Conservation (phyloP, 768 basidiomycete genomes). For the Psilocybe sp. region DNA sequence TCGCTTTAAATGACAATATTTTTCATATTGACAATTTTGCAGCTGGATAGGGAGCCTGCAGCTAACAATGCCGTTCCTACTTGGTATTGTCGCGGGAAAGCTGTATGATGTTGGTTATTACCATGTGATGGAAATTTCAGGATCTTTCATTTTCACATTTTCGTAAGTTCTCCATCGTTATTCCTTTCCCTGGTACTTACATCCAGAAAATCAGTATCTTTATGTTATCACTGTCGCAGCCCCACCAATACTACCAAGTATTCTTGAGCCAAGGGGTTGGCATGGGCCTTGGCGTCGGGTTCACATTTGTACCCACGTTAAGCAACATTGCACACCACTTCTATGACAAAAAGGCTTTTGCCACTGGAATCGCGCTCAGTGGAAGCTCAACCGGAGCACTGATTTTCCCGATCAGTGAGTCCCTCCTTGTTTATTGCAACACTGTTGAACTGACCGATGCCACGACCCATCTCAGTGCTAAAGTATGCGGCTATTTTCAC, state of each 20-base stretch:
- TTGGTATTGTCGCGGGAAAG: slow-evolving; percentile 36
- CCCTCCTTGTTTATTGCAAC: not conserved
- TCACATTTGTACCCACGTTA: slow-evolving; percentile 43
- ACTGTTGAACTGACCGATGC: not conserved
- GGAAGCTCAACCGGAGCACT: slow-evolving; percentile 35
- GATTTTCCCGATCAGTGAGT: slow-evolving; percentile 29
- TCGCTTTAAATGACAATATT: not conserved
- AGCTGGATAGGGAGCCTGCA: slow-evolving; percentile 52
- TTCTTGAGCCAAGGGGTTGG: slow-evolving; percentile 52
- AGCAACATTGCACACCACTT: slow-evolving; percentile 42
- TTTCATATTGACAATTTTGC: slow-evolving; percentile 1
- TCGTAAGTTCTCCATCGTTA: slow-evolving; percentile 13
- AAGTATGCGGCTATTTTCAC: slow-evolving; percentile 9
- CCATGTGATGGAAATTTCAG: slow-evolving; percentile 19
- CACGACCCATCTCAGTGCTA: slow-evolving; percentile 15
- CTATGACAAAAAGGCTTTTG: slow-evolving; percentile 30
- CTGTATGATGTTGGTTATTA: slow-evolving; percentile 46
- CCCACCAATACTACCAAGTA: slow-evolving; percentile 42
- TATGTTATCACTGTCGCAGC: slow-evolving; percentile 36
- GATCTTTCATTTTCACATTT: slow-evolving; percentile 16
- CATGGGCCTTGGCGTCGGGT: slow-evolving; percentile 41
- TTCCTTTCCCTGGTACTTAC: slow-evolving; percentile 15
- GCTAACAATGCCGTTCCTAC: slow-evolving; percentile 37
- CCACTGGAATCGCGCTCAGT: slow-evolving; percentile 31
- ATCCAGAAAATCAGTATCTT: slow-evolving; percentile 22